phyloP scores from a whole-genome alignment of 768 basidiomycete species.

The Sporobolomyces phaffii region DNA sequence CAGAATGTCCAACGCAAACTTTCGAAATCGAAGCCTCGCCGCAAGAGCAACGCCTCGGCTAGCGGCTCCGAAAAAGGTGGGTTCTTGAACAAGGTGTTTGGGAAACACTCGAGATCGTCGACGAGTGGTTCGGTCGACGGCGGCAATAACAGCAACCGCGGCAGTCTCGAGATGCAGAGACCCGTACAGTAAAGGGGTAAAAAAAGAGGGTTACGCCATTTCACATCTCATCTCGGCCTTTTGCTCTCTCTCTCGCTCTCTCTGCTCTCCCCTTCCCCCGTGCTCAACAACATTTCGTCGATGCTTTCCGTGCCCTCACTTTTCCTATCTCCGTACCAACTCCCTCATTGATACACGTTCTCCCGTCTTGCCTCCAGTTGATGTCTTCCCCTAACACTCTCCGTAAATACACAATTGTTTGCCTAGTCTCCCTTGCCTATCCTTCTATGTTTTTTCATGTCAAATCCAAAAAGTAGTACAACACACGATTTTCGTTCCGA shows the following conservation, averaged over 20 bases:
- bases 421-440: no score
- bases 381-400: no score
- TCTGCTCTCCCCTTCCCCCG: no score
- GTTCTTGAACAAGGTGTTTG: conserved; percentile 12
- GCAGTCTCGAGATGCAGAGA: background rate
- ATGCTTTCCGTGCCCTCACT: no score
- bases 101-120: conserved; percentile 3
- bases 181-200: background rate
- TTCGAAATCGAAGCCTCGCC: conserved; percentile 1
- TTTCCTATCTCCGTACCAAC: background rate
- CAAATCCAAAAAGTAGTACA: background rate
- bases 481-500: no score
- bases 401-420: no score
- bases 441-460: no score
- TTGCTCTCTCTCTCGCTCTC: background rate
- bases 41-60: conserved; percentile 4
- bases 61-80: background rate
- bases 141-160: background rate
- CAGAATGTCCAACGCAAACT: conserved; percentile 11
- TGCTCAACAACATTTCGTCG: no score
- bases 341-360: background rate
- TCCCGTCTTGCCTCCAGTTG: no score
- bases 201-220: no score
- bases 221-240: no score
- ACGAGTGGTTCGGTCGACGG: conserved; percentile 3